phyloP scores from a whole-genome alignment of 2,329 filamentous ascomycete species.

The Fusarium armeniacum region DNA sequence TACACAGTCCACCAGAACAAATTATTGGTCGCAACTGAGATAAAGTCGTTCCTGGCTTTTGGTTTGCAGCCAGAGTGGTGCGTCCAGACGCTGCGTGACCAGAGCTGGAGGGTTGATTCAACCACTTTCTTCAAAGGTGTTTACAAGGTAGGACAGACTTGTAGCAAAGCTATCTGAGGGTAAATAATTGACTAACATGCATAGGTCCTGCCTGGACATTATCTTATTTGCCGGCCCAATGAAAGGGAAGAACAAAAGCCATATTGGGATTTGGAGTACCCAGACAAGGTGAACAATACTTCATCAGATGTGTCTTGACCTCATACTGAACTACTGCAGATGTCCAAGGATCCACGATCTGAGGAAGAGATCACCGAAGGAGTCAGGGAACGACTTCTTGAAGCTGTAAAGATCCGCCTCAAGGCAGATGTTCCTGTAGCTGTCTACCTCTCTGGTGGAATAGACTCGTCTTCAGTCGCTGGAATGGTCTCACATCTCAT shows the following conservation, averaged over 20 bases:
- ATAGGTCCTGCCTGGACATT: constrained; percentile 9
- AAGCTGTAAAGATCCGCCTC: constrained; percentile 2
- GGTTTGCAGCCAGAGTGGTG: constrained; percentile 4
- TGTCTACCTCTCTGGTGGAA: constrained; percentile 10
- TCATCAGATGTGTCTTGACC: background rate
- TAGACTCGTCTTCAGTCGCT: constrained; percentile 6
- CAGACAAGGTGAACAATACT: constrained; percentile 1
- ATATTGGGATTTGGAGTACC: constrained; percentile 16
- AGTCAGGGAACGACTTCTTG: background rate
- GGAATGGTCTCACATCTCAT: constrained; percentile 15
- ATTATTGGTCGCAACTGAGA: constrained; percentile 10
- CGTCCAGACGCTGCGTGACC: background rate
- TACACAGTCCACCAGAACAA: constrained; percentile 8
- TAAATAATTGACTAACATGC: too few species aligned
- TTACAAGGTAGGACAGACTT: background rate
- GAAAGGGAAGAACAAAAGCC: constrained; percentile 1
- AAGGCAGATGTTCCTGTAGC: constrained; percentile 18
- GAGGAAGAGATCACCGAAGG: background rate
- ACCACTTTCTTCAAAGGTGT: constrained; percentile 9
- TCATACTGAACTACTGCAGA: background rate
- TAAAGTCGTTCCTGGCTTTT: constrained; percentile 16
- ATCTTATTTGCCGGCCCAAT: background rate
- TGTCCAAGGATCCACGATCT: background rate
- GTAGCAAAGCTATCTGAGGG: rapidly evolving
- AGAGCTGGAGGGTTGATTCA: constrained; percentile 10